Base-by-base conservation (phyloP, 2,329 filamentous ascomycete genomes). In the Orbilia blumenaviensis region DNA sequence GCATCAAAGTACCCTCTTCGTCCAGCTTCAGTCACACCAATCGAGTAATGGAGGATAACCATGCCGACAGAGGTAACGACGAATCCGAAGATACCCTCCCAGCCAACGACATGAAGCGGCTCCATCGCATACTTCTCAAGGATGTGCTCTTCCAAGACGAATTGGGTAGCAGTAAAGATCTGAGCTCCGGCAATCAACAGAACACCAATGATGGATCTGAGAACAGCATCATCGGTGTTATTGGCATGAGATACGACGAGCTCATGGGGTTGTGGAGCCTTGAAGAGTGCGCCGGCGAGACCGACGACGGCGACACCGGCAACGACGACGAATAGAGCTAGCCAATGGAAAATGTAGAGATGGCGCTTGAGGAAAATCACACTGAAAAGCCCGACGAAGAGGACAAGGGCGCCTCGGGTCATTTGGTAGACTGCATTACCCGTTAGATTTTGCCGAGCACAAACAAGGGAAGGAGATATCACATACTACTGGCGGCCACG, bases 101-200 rank as follows among this genome's bases (percentile, higher is more conserved):
- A 99, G 32, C 94, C 94, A 29, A 99, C 95, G 18, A 97, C 93
- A 80, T 90, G 90, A 78, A 99, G 89, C 0, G 95, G 94, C 80
- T 95, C 92, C 83, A 92, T 87, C n/a, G 87, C 87, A 80, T 91
- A 92, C 78, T 89, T 87, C 82, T 92, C 89, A 81, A 99, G 87
- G 78, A 99, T 93, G 86, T 90, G 95, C 84, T 99, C 95, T 83
- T 99, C 95, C 2, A 96, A 85, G 23, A 98, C 95, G 81, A 98
- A 99, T 83, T 99, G 95, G 0, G 92, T 92, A 0, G 95, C 95
- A 0, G 95, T 98, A 82, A 99, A 98, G 81, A 99, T 91, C 84
- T 99, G 95, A 0, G 94, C 95, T 1, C 91, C 91, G 2, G 95
- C 95, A 81, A 99, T 98, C 68, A 98, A 86, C 21, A 95, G 84